phyloP scores from a whole-genome alignment of 192 early-diverging fungal genomes.

The Entomortierella lignicola region DNA sequence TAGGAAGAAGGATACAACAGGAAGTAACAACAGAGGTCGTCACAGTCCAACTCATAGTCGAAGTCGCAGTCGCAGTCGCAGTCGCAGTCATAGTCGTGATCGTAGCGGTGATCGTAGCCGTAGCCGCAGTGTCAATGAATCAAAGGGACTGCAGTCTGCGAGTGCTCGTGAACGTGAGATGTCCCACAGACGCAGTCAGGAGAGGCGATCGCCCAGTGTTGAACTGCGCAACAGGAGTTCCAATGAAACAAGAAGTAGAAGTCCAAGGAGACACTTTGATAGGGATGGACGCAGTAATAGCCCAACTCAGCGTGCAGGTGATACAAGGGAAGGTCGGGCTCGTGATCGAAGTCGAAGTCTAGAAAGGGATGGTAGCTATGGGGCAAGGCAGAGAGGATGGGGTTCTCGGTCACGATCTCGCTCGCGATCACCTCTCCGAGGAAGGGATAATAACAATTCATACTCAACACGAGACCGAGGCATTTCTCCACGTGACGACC shows the following conservation, averaged over 20 bases:
- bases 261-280: not conserved
- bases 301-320: not conserved
- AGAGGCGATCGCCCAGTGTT: not conserved
- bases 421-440: slow-evolving; percentile 3
- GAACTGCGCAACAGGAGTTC: not conserved
- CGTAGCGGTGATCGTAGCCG: not conserved
- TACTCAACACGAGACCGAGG: not conserved
- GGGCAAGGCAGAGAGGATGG: not conserved
- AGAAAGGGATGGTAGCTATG: too few relatives aligned
- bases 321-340: not conserved
- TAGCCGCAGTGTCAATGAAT: not conserved
- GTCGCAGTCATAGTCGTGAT: not conserved
- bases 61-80: not conserved
- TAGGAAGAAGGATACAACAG: not conserved
- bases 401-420: slow-evolving; percentile 9
- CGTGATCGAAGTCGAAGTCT: not conserved
- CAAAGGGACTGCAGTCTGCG: not conserved
- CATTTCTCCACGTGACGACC: not conserved
- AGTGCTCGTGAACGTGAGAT: not conserved
- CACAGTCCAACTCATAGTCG: not conserved
- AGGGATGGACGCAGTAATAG: slow-evolving; percentile 5
- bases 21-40: not conserved
- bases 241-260: not conserved
- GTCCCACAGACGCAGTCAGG: not conserved
- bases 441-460: not conserved